Evolutionary conservation across 2,329 filamentous ascomycete genomes (phyloP), one percentile per base, ranked within the genome.

Genomic region (Didymella pomorum): DNA sequence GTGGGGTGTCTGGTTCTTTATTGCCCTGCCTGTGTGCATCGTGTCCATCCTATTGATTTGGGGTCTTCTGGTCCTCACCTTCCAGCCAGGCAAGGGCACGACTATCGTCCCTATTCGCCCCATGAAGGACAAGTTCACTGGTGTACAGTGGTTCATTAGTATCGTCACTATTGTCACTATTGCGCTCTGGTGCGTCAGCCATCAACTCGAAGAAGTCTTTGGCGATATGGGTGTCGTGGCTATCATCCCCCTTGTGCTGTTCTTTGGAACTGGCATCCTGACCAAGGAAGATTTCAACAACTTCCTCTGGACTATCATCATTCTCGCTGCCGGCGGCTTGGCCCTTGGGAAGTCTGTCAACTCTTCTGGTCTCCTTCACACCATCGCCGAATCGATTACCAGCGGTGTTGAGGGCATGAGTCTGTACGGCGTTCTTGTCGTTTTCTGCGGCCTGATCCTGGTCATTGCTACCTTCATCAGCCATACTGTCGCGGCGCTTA

Each of bases 261-360:
- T 99, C 84, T 99, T 99, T 70, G 95, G 95, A 53, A 93, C 93
- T 2, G 95, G 95, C 11, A 94, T 98, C 66, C 83, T 99, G 29
- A 98, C 93, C 47, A 99, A 98, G 79, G 95, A 98, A 79, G 95
- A 99, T 79, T 99, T 99, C 76, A 99, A 99, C 82, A 99, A 99
- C 78, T 99, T 99, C 78, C 89, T 97, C 37, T 99, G 95, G 95
- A 99, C 96, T 20, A 99, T 99, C 78, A 97, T 99, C 78, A 98
- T 99, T 71, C 88, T 99, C 20, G 95, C 95, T 0, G 94, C 95
- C 0, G 95, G 95, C 45, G 95, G 95, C 8, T 81, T 99, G 31
- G 93, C 93, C 1, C 87, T 99, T 0, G 95, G 95, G 56, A 97
- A 96, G 76, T 91, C 94, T 0, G 95, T 99, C 58, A 94, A 93